A percentile compares a stretch with the other conserved stretches of the same genome.
Conservation (phyloP, 441 rosid genomes). For the Gossypium laxum region DNA sequence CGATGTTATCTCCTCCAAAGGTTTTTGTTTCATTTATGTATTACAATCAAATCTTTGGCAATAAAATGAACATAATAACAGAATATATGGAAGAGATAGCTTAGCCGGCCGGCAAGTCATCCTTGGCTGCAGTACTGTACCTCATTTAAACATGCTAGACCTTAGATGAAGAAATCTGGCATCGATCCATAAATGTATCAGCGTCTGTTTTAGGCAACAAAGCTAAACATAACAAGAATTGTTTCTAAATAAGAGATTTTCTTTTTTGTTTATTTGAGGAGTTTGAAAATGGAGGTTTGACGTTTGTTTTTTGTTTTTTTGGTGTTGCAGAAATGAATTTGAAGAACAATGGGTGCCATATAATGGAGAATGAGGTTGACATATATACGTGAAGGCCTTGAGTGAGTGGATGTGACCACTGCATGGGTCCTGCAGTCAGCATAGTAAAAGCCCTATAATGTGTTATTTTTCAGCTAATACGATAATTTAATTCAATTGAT, state of each 20-base stretch:
- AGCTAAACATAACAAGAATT: background rate
- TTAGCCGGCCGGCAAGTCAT: slow-evolving; percentile 36
- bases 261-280: background rate
- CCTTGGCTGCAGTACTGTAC: slow-evolving; percentile 33
- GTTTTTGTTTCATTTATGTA: background rate
- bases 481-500: background rate
- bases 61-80: background rate
- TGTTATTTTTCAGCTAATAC: too few species aligned
- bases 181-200: background rate
- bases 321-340: background rate
- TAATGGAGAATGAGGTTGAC: background rate
- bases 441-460: background rate
- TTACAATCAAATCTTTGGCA: background rate
- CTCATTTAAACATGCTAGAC: slow-evolving; percentile 28
- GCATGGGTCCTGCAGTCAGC: background rate
- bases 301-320: too few species aligned
- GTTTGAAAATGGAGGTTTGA: background rate
- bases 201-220: background rate
- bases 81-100: background rate
- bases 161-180: slow-evolving; percentile 15
- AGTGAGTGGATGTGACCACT: background rate
- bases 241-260: background rate
- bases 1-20: background rate
- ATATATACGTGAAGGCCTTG: background rate
- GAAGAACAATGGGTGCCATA: background rate